Conservation (phyloP, 1,284 basidiomycete species). For the Phylloboletellus chloephorus region DNA sequence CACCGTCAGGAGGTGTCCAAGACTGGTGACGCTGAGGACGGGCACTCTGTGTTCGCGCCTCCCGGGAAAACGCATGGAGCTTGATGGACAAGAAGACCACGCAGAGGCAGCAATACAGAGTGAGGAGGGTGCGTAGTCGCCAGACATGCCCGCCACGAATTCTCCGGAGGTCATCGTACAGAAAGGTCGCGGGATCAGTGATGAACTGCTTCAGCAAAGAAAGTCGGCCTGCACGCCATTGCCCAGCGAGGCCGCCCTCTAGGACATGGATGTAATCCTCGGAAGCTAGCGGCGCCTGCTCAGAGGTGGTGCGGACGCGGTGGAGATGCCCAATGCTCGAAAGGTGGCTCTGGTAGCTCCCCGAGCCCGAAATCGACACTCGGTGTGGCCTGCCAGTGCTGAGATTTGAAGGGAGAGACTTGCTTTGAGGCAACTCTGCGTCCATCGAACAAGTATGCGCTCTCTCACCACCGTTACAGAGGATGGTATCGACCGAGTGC, state of each 20-base stretch:
- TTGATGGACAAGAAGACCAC: conserved; percentile 35
- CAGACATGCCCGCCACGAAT: conserved; percentile 25
- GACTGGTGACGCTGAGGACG: not conserved
- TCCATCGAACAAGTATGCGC: conserved; percentile 14
- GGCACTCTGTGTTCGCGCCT: conserved; percentile 1
- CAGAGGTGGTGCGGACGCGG: conserved; percentile 32
- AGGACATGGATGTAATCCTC: conserved; percentile 16
- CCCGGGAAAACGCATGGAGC: conserved; percentile 10
- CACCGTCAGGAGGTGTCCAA: not conserved
- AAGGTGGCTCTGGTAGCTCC: conserved; percentile 43
- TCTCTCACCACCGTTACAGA: not conserved
- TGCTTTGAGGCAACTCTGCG: conserved; percentile 19
- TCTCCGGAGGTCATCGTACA: conserved; percentile 22
- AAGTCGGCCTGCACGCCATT: conserved; percentile 18
- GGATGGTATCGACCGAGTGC: too few relatives aligned
- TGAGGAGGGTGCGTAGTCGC: conserved; percentile 32
- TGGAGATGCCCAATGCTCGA: conserved; percentile 40
- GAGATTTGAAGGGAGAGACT: conserved; percentile 25
- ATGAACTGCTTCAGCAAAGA: conserved; percentile 16
- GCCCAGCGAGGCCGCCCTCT: conserved; percentile 20
- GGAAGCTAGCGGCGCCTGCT: conserved; percentile 17
- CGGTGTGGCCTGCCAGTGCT: conserved; percentile 14
- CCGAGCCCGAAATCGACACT: conserved; percentile 31
- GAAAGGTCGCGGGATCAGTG: conserved; percentile 23
- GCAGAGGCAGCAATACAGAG: conserved; percentile 40